Percentiles rank a stretch among this genome's conserved stretches.
These are phyloP conservation scores for Gleditsia sinensis DNA, from an alignment of 306 rosid species.

Conservation along the genomic window DNA sequence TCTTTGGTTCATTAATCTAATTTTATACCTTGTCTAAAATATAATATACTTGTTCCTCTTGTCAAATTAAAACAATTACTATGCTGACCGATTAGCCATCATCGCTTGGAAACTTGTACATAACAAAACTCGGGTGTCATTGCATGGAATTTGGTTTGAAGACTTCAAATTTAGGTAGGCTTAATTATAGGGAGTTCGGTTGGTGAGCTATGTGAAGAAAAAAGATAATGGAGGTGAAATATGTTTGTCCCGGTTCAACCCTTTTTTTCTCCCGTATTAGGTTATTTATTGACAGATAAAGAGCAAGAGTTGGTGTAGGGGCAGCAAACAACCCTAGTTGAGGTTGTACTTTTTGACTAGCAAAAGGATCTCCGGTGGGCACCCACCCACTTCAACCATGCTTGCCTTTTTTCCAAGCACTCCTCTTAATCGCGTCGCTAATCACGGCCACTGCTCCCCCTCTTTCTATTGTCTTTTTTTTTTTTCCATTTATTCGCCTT, in stretches of 20 bases:
- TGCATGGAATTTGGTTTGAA: too few species aligned
- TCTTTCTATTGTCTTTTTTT: constrained; percentile 30
- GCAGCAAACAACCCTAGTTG: neutral
- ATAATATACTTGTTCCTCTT: neutral
- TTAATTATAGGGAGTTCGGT: constrained; percentile 30
- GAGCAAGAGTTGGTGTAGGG: neutral
- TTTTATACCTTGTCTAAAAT: neutral
- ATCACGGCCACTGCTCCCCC: constrained; percentile 32
- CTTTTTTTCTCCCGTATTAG: neutral
- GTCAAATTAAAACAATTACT: neutral
- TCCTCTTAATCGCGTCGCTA: constrained; percentile 44
- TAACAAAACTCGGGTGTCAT: too few species aligned
- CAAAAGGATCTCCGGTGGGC: constrained; percentile 34
- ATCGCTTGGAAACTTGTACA: too few species aligned
- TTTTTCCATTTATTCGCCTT: too few species aligned
- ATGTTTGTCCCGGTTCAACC: neutral
- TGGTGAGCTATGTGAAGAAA: constrained; percentile 25
- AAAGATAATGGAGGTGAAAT: constrained; percentile 11
- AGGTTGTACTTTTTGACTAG: constrained; percentile 9
- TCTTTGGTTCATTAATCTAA: neutral
- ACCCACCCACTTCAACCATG: constrained; percentile 35
- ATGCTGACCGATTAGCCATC: too few species aligned
- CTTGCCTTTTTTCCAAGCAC: constrained; percentile 40
- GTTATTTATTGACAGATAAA: too few species aligned
- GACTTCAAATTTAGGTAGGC: too few species aligned